Conservation (phyloP, 2,329 filamentous ascomycete genomes). For the Mariannaea elegans region DNA sequence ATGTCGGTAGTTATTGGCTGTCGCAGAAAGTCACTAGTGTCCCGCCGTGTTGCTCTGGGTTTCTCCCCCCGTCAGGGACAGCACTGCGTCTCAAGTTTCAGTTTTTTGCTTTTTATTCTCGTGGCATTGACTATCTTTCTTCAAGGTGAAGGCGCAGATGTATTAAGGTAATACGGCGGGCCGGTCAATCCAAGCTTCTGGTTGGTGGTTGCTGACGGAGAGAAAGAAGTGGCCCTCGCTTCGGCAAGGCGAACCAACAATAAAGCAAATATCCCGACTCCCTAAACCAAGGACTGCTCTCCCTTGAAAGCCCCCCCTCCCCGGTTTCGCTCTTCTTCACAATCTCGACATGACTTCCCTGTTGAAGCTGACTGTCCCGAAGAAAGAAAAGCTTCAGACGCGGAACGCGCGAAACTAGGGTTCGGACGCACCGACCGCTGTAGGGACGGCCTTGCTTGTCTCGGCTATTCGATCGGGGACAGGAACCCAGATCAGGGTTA, state of each 20-base stretch:
- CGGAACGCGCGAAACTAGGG: slow-evolving; percentile 1
- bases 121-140: not conserved
- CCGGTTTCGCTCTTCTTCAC: not conserved
- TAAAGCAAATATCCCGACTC: too few species aligned
- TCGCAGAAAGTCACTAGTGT: not conserved
- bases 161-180: not conserved
- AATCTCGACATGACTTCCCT: not conserved
- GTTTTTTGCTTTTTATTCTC: not conserved
- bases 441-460: slow-evolving; percentile 6
- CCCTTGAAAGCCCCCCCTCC: too few species aligned
- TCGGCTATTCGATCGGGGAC: slow-evolving; percentile 17
- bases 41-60: too few species aligned
- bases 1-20: not conserved
- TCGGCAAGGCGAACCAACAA: not conserved
- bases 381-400: not conserved
- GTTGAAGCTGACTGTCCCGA: not conserved
- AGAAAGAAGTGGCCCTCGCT: too few species aligned
- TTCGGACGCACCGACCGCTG: not conserved
- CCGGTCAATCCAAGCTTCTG: not conserved
- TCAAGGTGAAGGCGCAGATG: not conserved
- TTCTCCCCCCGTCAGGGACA: not conserved
- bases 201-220: not conserved
- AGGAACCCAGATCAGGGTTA: slow-evolving; percentile 11
- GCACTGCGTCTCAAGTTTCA: not conserved
- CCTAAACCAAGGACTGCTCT: too few species aligned